These are phyloP conservation scores for Fermentozyma sake DNA, from an alignment of 1,139 yeast species.

Conservation along the genomic window DNA sequence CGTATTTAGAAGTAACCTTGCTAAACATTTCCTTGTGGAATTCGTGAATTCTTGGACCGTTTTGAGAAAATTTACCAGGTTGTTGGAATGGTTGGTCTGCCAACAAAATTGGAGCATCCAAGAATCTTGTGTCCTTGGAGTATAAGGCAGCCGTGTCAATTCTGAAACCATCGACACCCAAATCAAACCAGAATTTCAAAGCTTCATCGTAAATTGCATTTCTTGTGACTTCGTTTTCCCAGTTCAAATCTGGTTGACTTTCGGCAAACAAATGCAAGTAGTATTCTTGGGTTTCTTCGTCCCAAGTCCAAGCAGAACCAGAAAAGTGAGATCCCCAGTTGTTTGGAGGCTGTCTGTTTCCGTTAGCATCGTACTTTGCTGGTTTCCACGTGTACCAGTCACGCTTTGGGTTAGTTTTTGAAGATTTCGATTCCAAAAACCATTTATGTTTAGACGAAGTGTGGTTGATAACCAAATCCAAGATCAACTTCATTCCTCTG, in stretches of 20 bases:
- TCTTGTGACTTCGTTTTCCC: constrained; percentile 53
- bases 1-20: constrained; percentile 44
- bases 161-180: constrained; percentile 57
- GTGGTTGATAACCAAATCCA: constrained; percentile 58
- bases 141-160: constrained; percentile 53
- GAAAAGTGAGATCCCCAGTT: constrained; percentile 52
- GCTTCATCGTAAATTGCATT: constrained; percentile 48
- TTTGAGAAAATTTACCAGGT: constrained; percentile 24
- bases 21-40: constrained; percentile 50
- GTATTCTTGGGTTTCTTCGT: constrained; percentile 48
- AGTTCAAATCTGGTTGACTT: constrained; percentile 55
- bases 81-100: constrained; percentile 41
- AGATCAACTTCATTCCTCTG: constrained; percentile 47
- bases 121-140: constrained; percentile 44
- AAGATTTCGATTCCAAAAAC: constrained; percentile 53
- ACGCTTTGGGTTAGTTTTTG: constrained; percentile 49
- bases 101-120: constrained; percentile 46
- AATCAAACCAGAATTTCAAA: constrained; percentile 49
- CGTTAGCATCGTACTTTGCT: constrained; percentile 41
- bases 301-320: constrained; percentile 56
- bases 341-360: constrained; percentile 51
- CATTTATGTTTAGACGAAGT: constrained; percentile 53
- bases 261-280: constrained; percentile 49
- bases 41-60: constrained; percentile 55
- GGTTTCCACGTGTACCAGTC: constrained; percentile 62